Conservation (phyloP, 169 alveolate species). For the Cyclospora cayetanensis region DNA sequence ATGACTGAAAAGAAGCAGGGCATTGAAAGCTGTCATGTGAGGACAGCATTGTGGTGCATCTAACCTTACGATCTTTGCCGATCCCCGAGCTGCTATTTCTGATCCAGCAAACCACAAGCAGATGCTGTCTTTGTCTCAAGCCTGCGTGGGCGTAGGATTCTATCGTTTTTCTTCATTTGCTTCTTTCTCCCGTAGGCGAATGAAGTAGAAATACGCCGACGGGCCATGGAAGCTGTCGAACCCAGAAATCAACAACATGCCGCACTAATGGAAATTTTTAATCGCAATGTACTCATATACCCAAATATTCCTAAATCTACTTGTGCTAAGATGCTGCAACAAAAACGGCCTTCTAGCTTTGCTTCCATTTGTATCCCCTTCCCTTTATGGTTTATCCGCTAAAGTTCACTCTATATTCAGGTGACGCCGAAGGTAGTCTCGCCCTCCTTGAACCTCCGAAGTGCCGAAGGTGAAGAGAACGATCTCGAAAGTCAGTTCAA, state of each 20-base stretch:
- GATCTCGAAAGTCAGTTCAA: slow-evolving; percentile 15
- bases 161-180: too few species aligned
- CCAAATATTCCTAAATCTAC: too few species aligned
- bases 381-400: background rate
- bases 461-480: slow-evolving; percentile 30
- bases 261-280: slow-evolving; percentile 49
- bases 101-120: too few species aligned
- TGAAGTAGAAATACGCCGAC: slow-evolving; percentile 51
- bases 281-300: slow-evolving; percentile 27
- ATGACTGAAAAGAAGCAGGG: slow-evolving; percentile 33
- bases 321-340: too few species aligned
- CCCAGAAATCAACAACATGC: slow-evolving; percentile 46
- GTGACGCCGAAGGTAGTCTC: background rate
- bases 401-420: background rate
- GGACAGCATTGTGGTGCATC: too few species aligned
- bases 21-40: slow-evolving; percentile 41
- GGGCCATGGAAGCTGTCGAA: slow-evolving; percentile 31
- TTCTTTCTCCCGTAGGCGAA: slow-evolving; percentile 14
- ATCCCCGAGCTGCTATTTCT: too few species aligned
- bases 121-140: too few species aligned
- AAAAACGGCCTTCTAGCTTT: too few species aligned
- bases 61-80: too few species aligned
- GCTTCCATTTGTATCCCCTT: too few species aligned
- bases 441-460: background rate
- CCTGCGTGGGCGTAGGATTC: too few species aligned